phyloP scores from a whole-genome alignment of 2,329 filamentous ascomycete genomes.

The Penicillium sp. region DNA sequence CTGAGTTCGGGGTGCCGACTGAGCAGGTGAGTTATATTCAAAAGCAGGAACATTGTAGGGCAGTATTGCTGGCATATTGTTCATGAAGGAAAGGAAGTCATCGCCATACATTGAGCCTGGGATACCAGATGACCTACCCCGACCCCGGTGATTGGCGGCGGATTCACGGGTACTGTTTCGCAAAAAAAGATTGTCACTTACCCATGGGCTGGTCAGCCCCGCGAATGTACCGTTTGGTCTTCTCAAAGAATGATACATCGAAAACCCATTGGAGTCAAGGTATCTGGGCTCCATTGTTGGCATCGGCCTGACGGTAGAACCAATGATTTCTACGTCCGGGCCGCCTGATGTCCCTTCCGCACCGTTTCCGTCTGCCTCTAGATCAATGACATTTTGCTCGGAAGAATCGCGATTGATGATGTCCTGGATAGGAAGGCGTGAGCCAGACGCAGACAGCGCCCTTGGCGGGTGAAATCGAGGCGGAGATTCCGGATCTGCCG shows the following conservation, averaged over 20 bases:
- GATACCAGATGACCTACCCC: not conserved
- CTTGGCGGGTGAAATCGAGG: slow-evolving; percentile 3
- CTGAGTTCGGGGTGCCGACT: not conserved
- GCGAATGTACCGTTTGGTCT: not conserved
- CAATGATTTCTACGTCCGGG: slow-evolving; percentile 56
- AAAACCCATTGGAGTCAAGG: slow-evolving; percentile 4
- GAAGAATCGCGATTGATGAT: slow-evolving; percentile 27
- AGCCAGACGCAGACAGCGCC: not conserved
- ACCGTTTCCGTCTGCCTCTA: slow-evolving; percentile 38
- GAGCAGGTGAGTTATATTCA: slow-evolving; percentile 2
- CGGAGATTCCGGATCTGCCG: slow-evolving; percentile 46
- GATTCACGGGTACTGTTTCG: not conserved
- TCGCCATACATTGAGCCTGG: not conserved
- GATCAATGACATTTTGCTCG: slow-evolving; percentile 36
- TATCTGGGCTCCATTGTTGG: slow-evolving; percentile 15
- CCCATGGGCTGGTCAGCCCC: not conserved
- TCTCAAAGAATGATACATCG: not conserved
- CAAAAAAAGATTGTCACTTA: not conserved
- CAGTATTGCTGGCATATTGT: not conserved
- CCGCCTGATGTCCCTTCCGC: slow-evolving; percentile 32
- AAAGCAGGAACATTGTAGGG: slow-evolving; percentile 11
- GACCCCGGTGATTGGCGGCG: not conserved
- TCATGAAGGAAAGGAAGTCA: not conserved
- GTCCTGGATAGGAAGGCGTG: slow-evolving; percentile 31
- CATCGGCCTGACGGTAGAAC: slow-evolving; percentile 27